Conservation (phyloP, 768 basidiomycete species). For the Boletus rubescentipes region DNA sequence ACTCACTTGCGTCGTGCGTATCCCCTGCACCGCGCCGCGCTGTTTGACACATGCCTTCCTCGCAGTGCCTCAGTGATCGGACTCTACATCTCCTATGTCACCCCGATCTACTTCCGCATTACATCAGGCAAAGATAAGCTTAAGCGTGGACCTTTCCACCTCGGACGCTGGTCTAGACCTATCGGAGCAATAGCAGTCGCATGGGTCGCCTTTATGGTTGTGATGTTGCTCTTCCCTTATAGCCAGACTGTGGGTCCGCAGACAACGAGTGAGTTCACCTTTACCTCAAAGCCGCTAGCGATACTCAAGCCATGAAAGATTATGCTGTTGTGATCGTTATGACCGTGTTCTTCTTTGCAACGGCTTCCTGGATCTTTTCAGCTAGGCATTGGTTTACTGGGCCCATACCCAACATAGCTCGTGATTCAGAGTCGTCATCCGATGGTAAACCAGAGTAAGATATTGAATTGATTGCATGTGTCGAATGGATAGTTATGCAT, state of each 20-base stretch:
- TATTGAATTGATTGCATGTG: neutral
- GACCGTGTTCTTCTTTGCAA: constrained; percentile 31
- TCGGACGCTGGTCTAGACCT: constrained; percentile 30
- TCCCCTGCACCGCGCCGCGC: neutral
- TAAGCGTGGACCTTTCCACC: constrained; percentile 35
- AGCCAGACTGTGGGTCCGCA: constrained; percentile 18
- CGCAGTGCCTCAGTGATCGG: constrained; percentile 33
- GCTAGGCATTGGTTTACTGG: constrained; percentile 37
- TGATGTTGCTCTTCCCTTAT: constrained; percentile 36
- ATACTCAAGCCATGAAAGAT: constrained; percentile 8
- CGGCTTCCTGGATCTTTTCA: constrained; percentile 34
- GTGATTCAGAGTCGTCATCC: neutral
- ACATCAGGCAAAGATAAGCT: constrained; percentile 35
- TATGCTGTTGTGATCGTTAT: constrained; percentile 31
- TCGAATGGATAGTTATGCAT: neutral
- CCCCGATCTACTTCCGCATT: constrained; percentile 38
- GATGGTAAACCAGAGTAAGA: neutral
- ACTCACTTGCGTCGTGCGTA: constrained; percentile 36
- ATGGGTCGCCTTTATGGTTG: constrained; percentile 35
- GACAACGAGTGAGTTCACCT: constrained; percentile 34
- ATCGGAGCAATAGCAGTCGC: constrained; percentile 31
- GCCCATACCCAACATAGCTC: constrained; percentile 31
- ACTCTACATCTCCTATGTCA: constrained; percentile 38
- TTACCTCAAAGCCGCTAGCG: neutral
- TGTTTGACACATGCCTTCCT: neutral